phyloP scores from a whole-genome alignment of 345 rosid genomes.

The Triadica sebifera region DNA sequence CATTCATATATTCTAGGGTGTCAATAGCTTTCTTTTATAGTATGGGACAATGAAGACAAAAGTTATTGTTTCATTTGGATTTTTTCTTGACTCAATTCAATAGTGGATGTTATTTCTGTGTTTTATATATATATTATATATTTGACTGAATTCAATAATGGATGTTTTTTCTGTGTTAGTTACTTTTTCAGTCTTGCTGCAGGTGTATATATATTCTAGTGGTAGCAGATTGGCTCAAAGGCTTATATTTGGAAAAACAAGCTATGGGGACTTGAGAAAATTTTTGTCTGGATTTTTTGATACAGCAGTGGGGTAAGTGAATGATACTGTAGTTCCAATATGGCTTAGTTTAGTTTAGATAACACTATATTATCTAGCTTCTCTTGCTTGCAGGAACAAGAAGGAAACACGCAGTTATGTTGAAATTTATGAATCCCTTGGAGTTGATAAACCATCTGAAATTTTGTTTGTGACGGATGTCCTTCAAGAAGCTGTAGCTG shows the following conservation, averaged over 20 bases:
- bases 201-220: slow-evolving; percentile 95
- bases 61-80: too few species aligned
- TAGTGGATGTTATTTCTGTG: too few species aligned
- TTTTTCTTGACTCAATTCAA: too few species aligned
- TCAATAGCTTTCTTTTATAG: background rate
- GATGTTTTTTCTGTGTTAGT: slow-evolving; percentile 11
- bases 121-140: too few species aligned
- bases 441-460: slow-evolving; percentile 83
- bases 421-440: slow-evolving; percentile 68
- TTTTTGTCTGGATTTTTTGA: slow-evolving; percentile 81
- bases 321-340: background rate
- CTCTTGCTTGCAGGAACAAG: slow-evolving; percentile 61
- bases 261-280: slow-evolving; percentile 77
- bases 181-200: slow-evolving; percentile 14
- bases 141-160: background rate
- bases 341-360: background rate
- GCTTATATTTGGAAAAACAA: slow-evolving; percentile 82
- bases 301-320: slow-evolving; percentile 69
- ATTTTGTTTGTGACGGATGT: slow-evolving; percentile 78
- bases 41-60: too few species aligned
- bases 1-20: background rate
- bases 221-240: slow-evolving; percentile 96
- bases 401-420: slow-evolving; percentile 68
- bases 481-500: slow-evolving; percentile 85
- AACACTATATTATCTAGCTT: background rate